phyloP scores from a whole-genome alignment of 345 rosid genomes.

The Citrus australasica region DNA sequence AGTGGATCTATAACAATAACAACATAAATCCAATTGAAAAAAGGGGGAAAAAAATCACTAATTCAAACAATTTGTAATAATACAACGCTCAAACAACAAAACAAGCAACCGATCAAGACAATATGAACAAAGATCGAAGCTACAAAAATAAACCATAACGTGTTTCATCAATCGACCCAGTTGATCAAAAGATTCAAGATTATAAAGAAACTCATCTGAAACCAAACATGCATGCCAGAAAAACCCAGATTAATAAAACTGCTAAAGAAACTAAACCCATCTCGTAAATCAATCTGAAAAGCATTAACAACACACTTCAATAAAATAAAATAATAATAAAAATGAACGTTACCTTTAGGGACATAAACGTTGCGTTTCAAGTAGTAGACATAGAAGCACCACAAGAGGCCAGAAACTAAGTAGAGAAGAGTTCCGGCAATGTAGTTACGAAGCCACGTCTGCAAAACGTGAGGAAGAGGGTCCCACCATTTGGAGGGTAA shows the following conservation, averaged over 20 bases:
- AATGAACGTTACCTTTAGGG: constrained; percentile 47
- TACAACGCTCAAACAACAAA: too few species aligned
- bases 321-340: too few species aligned
- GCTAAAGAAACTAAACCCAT: constrained; percentile 6
- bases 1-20: not conserved
- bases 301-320: not conserved
- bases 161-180: not conserved
- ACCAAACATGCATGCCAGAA: not conserved
- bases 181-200: not conserved
- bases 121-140: not conserved
- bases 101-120: too few species aligned
- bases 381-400: constrained; percentile 92
- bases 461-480: constrained; percentile 60
- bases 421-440: constrained; percentile 68
- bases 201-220: not conserved
- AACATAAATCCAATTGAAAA: too few species aligned
- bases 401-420: constrained; percentile 74
- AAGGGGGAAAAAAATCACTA: too few species aligned
- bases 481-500: constrained; percentile 61
- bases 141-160: not conserved
- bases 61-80: too few species aligned
- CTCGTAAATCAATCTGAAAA: not conserved
- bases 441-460: constrained; percentile 94
- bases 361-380: constrained; percentile 72
- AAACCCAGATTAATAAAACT: not conserved